phyloP scores from a whole-genome alignment of 208 protist genomes.

The Trypanosoma brucei region DNA sequence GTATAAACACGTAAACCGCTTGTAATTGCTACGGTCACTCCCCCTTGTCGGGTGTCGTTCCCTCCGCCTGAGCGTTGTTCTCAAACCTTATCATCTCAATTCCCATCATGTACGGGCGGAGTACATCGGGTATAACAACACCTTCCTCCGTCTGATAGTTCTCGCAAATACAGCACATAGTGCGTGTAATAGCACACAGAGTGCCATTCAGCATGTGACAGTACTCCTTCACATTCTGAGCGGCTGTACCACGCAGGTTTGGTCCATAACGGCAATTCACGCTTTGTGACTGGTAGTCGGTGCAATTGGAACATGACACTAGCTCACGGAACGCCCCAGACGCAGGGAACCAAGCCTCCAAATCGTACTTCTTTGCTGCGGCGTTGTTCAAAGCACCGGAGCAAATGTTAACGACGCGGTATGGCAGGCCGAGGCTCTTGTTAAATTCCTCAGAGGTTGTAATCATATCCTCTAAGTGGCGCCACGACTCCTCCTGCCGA shows the following conservation, averaged over 20 bases:
- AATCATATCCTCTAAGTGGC: constrained; percentile 91
- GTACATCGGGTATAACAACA: constrained; percentile 90
- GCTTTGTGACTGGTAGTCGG: constrained; percentile 98
- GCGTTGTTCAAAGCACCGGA: constrained; percentile 98
- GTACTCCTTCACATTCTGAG: constrained; percentile 93
- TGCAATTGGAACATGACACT: constrained; percentile 99
- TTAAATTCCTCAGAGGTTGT: constrained; percentile 91
- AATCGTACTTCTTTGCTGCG: constrained; percentile 99
- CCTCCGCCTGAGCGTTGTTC: constrained; percentile 14
- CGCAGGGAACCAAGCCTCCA: constrained; percentile 99
- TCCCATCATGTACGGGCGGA: constrained; percentile 89
- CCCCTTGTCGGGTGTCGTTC: too few species aligned
- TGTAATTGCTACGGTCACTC: too few species aligned
- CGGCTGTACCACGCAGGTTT: constrained; percentile 61
- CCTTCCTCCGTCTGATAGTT: constrained; percentile 98
- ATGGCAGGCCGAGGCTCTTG: constrained; percentile 90
- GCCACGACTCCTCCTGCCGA: constrained; percentile 89
- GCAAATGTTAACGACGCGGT: constrained; percentile 93
- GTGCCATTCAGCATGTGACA: constrained; percentile 99
- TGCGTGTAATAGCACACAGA: constrained; percentile 96
- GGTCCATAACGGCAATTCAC: constrained; percentile 89
- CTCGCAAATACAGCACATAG: constrained; percentile 99
- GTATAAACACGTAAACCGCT: too few species aligned
- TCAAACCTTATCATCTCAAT: constrained; percentile 75
- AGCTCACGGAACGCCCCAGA: constrained; percentile 97